Base-by-base conservation (phyloP, 441 rosid species). In the Populus hybrid region DNA sequence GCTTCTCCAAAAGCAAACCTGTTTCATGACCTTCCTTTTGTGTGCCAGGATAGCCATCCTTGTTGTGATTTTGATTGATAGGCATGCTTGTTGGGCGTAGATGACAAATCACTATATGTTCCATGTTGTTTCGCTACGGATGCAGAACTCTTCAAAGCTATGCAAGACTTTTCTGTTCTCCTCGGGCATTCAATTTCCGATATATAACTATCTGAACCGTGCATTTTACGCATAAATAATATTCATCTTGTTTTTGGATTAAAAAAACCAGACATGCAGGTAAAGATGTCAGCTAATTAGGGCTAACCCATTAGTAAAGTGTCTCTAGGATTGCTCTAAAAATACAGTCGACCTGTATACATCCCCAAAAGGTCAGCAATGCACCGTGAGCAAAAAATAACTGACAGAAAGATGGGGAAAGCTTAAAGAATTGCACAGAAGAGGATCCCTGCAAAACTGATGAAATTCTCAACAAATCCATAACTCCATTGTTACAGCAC, bases 401-500 rank as follows among this genome's bases (percentile, higher is more conserved):
- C 73, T 31, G 56, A 64, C 66, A 11, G 7, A 10, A 40, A 2
- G 20, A 21, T 45, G 14, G 14, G 45, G 65, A 12, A 66, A 9
- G n/a, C 23, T 18, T 73, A 8, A 20, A 16, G 20, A 59, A 59
- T 59, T 59, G 73, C 33, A 26, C 69, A 23, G 21, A 8, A 6
- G 28, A 72, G 21, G 24, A 68, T 33, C 68, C 68, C 73, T 21
- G 59, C 10, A 9, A 29, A 29, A 29, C 5, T 26, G 26, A 36
- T 8, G 9, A 16, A 76, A 45, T 38, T 68, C 70, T 72, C 71
- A 0, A 77, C 28, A 23, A n/a, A 77, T 50, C 56, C 71, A 65
- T 35, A 66, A 7, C 53, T 31, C 66, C 67, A 50, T 36, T 24
- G 29, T 69, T 36, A 38, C 21, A 69, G 18, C 35, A 33, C 24